phyloP scores from a whole-genome alignment of 169 alveolate genomes.

The Plasmodium cynomolgi region DNA sequence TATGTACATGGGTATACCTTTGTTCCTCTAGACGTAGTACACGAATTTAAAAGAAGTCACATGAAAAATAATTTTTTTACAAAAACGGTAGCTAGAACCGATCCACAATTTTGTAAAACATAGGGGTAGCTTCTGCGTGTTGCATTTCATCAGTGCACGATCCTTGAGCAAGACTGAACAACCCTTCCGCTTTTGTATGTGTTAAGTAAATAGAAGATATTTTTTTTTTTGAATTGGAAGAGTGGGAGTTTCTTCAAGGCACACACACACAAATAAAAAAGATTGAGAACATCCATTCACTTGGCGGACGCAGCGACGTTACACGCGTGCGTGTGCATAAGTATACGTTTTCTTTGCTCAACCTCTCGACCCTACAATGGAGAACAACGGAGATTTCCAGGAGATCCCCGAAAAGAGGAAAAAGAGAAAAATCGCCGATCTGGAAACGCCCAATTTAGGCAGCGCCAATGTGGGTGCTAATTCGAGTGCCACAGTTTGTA shows the following conservation, averaged over 20 bases:
- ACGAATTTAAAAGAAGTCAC: background rate
- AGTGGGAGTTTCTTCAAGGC: background rate
- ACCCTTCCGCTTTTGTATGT: background rate
- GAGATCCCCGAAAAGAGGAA: background rate
- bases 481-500: background rate
- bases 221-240: background rate
- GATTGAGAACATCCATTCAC: too few relatives aligned
- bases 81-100: background rate
- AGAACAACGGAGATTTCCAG: background rate
- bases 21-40: background rate
- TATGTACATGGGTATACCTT: conserved; percentile 10
- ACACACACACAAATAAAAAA: background rate
- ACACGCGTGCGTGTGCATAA: background rate
- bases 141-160: background rate
- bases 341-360: background rate
- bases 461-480: background rate
- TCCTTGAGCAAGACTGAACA: background rate
- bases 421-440: background rate
- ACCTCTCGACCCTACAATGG: background rate
- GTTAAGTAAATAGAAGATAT: background rate
- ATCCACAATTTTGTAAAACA: background rate
- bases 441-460: background rate
- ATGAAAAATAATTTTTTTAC: background rate
- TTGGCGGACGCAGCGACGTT: background rate
- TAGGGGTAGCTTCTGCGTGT: background rate